Conservation (phyloP, 177 flowering plant species). For the Vitis hybrid region DNA sequence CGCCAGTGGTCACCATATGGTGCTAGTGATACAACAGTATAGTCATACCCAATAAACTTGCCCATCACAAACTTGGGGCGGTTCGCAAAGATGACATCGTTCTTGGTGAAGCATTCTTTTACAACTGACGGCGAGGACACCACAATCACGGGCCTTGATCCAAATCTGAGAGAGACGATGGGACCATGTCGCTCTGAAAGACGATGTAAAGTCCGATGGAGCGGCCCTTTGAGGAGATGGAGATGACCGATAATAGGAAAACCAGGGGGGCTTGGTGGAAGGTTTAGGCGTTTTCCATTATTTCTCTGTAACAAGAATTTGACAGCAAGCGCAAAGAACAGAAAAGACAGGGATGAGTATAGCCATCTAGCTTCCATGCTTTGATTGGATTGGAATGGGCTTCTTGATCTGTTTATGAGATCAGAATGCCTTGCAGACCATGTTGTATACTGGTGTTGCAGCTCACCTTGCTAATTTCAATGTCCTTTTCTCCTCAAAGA, state of each 20-base stretch:
- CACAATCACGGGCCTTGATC: slow-evolving; percentile 14
- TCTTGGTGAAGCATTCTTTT: slow-evolving; percentile 29
- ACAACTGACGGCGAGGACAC: slow-evolving; percentile 22
- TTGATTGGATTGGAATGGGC: too few species aligned
- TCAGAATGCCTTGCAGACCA: too few species aligned
- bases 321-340: too few species aligned
- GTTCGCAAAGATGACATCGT: slow-evolving; percentile 31
- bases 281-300: not conserved
- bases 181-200: slow-evolving; percentile 19
- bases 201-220: slow-evolving; percentile 16
- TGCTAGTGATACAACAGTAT: slow-evolving; percentile 1
- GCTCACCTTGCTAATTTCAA: too few species aligned
- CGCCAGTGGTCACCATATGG: slow-evolving; percentile 34
- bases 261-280: slow-evolving; percentile 23
- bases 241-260: slow-evolving; percentile 31
- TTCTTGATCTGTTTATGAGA: too few species aligned
- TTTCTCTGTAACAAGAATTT: too few species aligned
- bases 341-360: too few species aligned
- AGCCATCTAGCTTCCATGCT: too few species aligned
- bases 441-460: too few species aligned
- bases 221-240: slow-evolving; percentile 15
- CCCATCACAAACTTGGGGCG: slow-evolving; percentile 19
- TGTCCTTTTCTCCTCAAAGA: too few species aligned
- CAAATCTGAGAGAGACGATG: slow-evolving; percentile 18
- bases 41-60: slow-evolving; percentile 15